Conservation (phyloP, 2,329 filamentous ascomycete species). For the Arachnomyces sp. region DNA sequence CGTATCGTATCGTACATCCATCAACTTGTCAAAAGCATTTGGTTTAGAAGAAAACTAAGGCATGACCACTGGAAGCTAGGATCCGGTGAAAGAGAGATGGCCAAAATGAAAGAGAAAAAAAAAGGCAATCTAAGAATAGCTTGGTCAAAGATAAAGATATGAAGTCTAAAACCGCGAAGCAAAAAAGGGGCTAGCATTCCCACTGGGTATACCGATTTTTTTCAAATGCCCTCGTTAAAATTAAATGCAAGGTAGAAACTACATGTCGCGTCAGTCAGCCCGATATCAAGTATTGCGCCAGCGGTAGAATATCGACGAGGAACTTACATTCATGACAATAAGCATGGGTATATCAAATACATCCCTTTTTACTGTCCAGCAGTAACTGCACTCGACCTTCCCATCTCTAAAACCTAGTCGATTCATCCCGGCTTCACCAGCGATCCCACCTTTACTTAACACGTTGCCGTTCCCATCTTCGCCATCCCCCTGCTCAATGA, state of each 20-base stretch:
- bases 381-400: constrained; percentile 90
- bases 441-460: constrained; percentile 38
- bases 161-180: no score
- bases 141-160: no score
- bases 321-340: constrained; percentile 93
- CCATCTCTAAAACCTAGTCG: constrained; percentile 73
- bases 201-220: no score
- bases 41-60: no score
- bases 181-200: no score
- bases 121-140: no score
- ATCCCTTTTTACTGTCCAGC: constrained; percentile 94
- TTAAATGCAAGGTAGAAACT: constrained; percentile 25
- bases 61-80: no score
- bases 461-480: constrained; percentile 33
- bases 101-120: no score
- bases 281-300: not conserved
- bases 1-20: no score
- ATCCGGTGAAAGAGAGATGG: no score
- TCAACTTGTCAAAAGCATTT: no score
- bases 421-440: constrained; percentile 61
- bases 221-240: no score
- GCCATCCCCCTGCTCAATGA: constrained; percentile 40
- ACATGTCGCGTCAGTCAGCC: constrained; percentile 6
- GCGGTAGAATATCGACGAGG: not conserved
- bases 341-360: constrained; percentile 98